Base-by-base conservation (phyloP, 23 red algal genomes). In the Gracilaria caudata region DNA sequence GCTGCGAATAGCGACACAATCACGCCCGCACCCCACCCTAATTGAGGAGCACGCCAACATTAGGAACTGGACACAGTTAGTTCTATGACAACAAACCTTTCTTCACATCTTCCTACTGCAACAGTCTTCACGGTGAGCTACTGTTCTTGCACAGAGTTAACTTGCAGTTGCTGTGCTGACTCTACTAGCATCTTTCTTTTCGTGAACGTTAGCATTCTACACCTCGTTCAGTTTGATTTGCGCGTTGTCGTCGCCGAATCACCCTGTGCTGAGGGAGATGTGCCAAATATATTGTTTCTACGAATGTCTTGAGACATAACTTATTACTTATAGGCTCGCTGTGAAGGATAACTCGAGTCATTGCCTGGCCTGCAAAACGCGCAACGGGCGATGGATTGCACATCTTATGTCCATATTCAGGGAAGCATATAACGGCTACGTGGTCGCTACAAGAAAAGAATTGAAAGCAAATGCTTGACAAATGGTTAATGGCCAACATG, bases 181-280 rank as follows among this genome's bases (percentile, higher is more conserved):
- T 66, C 61, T 66, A 66, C 35, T 66, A 17, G 30, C 61, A 66
- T 14, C 4, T 36, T 28, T 29, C 57, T 60, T 66, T 36, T 66
- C 61, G 61, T 63, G 30, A 66, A 23, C 26, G 57, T 30, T 57
- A n/a, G n/a, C n/a, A n/a, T n/a, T n/a, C n/a, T n/a, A 12, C 57
- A 61, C 23, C 11, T 61, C 57, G 49, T 53, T 17, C 49, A 53
- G n/a, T n/a, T 17, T 53, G 49, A 53, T 53, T 53, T 53, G 49
- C 1, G 19, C 49, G 13, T 16, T 17, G 6, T 17, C 12, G 19
- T 16, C 49, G 7, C 19, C 49, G 19, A 53, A 53, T 53, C 49
- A 16, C 14, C 1, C 49, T 1, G 49, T 8, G 19, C 49, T 8
- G 14, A 53, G 6, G 13, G 13, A 16, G 1, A 7, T 17, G 49